These are phyloP conservation scores for Stentor coeruleus DNA, from an alignment of 73 alveolate genomes.

Conservation along the genomic window DNA sequence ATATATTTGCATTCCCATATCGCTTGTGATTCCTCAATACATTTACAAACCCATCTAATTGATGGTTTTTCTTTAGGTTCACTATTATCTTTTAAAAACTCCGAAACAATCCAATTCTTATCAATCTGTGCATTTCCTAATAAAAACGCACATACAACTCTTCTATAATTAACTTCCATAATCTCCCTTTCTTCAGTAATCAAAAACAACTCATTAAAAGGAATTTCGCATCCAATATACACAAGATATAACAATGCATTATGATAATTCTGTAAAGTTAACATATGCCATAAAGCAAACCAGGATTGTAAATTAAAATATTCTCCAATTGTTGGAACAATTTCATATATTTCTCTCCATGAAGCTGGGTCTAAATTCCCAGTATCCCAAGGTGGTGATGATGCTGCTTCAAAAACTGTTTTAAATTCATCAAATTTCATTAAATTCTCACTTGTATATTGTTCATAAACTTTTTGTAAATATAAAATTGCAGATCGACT, in stretches of 20 bases:
- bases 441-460: neutral
- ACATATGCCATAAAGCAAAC: constrained; percentile 16
- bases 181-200: constrained; percentile 20
- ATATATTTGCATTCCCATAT: neutral
- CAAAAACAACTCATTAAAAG: neutral
- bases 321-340: neutral
- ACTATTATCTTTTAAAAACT: neutral
- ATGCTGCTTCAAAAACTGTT: neutral
- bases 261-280: neutral
- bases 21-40: neutral
- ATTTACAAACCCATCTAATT: neutral
- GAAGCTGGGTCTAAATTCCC: neutral
- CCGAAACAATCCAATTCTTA: neutral
- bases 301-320: neutral
- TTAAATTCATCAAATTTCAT: neutral
- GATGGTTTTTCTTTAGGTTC: neutral
- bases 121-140: neutral
- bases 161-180: neutral
- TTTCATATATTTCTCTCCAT: neutral
- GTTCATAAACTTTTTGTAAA: constrained; percentile 30
- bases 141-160: constrained; percentile 15
- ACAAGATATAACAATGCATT: constrained; percentile 17
- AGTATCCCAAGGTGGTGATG: constrained; percentile 11
- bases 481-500: constrained; percentile 24
- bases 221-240: neutral